phyloP scores from a whole-genome alignment of 129 eudicot genomes.

The sunflower (Helianthus annuus) region HanXRQr2.0-SUNRISE NC_035439.2:70700977-70701476 shows the following conservation, averaged over 20 bases:
- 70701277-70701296: neutral
- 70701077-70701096: conserved; percentile 3
- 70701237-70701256: neutral
- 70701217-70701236: neutral
- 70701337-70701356: neutral
- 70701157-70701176: conserved; percentile 5
- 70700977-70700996: neutral
- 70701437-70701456: too few species aligned
- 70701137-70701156: conserved; percentile 3
- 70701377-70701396: neutral
- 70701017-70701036: conserved; percentile 14
- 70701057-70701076: conserved; percentile 16
- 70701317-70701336: conserved; percentile 3
- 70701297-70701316: neutral
- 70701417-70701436: too few species aligned
- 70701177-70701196: conserved; percentile 3
- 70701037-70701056: neutral
- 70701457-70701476: too few species aligned
- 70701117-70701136: conserved; percentile 19
- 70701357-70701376: neutral
- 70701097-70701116: conserved; percentile 6
- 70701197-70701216: neutral
- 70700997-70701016: conserved; percentile 12
- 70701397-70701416: too few species aligned
- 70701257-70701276: neutral